Base-by-base conservation (phyloP, 163 green algal species). In the Trebouxia gelatinosa region DNA sequence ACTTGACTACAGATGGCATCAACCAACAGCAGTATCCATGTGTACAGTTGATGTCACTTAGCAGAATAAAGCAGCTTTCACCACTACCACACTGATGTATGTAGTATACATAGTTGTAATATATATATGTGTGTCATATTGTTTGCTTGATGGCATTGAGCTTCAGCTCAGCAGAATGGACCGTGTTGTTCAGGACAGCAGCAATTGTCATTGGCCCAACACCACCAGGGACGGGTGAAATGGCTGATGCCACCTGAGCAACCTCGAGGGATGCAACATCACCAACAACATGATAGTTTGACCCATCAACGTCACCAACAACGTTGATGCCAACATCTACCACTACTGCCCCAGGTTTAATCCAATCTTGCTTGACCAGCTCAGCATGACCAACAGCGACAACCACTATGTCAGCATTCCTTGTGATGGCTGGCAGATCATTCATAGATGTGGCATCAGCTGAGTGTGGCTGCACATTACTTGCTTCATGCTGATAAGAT, bases 131-230 rank as follows among this genome's bases (percentile, higher is more conserved):
- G n/a, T n/a, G n/a, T n/a, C n/a, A n/a, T n/a, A n/a, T n/a, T n/a
- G n/a, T n/a, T n/a, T n/a, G n/a, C n/a, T n/a, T n/a, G n/a, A n/a
- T n/a, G n/a, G n/a, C n/a, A n/a, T n/a, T n/a, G n/a, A n/a, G n/a
- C n/a, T 78, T 35, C 4, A 19, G n/a, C 35, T 57, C 39, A 43
- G 84, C 84, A 40, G 84, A 78, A 34, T 79, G 43, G 17, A 94
- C 58, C 3, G 91, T 97, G 86, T 98, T 98, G 37, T 91, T 75
- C 35, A 98, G 81, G 50, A 98, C 86, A 78, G 97, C 94, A 5
- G 95, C 94, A 79, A 99, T 97, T n/a, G 95, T 99, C 95, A 99
- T 98, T 23, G 95, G 95, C 1, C 95, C 95, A 29, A 99, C 91
- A 16, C 95, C 95, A 32, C 95, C 95, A 1, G 95, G 95, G 26